phyloP scores from a whole-genome alignment of 1,284 basidiomycete genomes.

The Xanthoconium separans region DNA sequence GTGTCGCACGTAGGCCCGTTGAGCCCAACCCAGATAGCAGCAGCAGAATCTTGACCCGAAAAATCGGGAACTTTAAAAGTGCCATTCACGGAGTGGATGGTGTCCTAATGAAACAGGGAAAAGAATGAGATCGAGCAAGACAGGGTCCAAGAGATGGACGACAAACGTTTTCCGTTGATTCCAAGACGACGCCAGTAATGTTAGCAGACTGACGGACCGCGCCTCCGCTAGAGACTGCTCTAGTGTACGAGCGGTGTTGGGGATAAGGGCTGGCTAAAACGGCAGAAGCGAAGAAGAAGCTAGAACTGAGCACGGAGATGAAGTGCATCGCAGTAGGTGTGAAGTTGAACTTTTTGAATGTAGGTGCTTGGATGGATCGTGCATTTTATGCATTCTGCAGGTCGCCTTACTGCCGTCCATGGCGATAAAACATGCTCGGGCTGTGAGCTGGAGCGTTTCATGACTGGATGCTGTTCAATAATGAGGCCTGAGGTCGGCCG shows the following conservation, averaged over 20 bases:
- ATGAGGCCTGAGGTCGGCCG: too few species aligned
- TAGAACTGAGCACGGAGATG: neutral
- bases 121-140: neutral
- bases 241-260: neutral
- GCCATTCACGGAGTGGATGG: constrained; percentile 1
- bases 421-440: too few species aligned
- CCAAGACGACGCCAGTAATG: neutral
- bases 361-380: too few species aligned
- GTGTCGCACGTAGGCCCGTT: constrained; percentile 6
- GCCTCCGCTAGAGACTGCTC: neutral
- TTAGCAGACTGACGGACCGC: too few species aligned
- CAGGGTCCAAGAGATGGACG: neutral
- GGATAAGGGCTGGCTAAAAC: neutral
- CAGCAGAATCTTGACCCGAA: constrained; percentile 1
- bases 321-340: neutral
- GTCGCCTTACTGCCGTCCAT: too few species aligned
- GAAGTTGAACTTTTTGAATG: too few species aligned
- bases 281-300: neutral
- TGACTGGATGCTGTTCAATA: too few species aligned
- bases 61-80: constrained; percentile 4
- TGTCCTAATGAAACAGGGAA: neutral
- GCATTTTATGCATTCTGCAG: too few species aligned
- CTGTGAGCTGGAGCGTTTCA: too few species aligned
- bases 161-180: neutral
- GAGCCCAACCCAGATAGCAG: constrained; percentile 10